A percentile compares a stretch with the other conserved stretches of the same genome.
Conservation (phyloP, 2,329 filamentous ascomycete species). For the Diaporthe longicolla region DNA sequence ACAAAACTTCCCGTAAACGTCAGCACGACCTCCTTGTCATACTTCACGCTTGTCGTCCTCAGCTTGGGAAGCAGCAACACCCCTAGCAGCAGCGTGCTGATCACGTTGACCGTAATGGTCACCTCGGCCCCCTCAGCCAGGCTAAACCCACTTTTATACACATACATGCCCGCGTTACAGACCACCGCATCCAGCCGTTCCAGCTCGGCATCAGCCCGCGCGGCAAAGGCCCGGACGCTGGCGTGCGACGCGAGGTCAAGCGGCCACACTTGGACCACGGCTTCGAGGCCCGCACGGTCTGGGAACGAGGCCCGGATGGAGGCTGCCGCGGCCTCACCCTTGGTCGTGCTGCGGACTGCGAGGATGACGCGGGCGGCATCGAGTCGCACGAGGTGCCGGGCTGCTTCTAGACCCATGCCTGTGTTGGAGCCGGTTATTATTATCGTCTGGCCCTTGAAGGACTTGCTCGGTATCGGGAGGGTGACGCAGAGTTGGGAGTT, state of each 20-base stretch:
- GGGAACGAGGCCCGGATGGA: slow-evolving; percentile 48
- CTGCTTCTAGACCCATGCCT: slow-evolving; percentile 56
- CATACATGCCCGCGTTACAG: slow-evolving; percentile 37
- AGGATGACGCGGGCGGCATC: slow-evolving; percentile 56
- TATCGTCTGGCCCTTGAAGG: slow-evolving; percentile 47
- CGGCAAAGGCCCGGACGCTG: slow-evolving; percentile 34
- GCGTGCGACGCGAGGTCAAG: slow-evolving; percentile 39
- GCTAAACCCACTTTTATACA: background rate
- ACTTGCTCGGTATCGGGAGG: background rate
- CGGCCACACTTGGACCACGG: slow-evolving; percentile 38
- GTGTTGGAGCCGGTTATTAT: slow-evolving; percentile 58
- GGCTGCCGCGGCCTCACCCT: slow-evolving; percentile 55
- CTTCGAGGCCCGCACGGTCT: background rate
- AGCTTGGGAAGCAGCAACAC: slow-evolving; percentile 51
- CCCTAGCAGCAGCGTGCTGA: slow-evolving; percentile 50
- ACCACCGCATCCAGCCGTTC: slow-evolving; percentile 37
- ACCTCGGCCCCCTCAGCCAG: background rate
- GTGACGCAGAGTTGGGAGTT: slow-evolving; percentile 6
- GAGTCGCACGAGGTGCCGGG: slow-evolving; percentile 53
- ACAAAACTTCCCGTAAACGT: slow-evolving; percentile 44
- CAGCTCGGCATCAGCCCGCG: background rate
- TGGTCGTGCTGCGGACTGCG: slow-evolving; percentile 52
- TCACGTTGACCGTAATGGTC: slow-evolving; percentile 50
- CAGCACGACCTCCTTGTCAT: slow-evolving; percentile 45
- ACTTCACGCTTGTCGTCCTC: slow-evolving; percentile 44